phyloP scores from a whole-genome alignment of 2,329 filamentous ascomycete species.

The Coniochaeta sp. region DNA sequence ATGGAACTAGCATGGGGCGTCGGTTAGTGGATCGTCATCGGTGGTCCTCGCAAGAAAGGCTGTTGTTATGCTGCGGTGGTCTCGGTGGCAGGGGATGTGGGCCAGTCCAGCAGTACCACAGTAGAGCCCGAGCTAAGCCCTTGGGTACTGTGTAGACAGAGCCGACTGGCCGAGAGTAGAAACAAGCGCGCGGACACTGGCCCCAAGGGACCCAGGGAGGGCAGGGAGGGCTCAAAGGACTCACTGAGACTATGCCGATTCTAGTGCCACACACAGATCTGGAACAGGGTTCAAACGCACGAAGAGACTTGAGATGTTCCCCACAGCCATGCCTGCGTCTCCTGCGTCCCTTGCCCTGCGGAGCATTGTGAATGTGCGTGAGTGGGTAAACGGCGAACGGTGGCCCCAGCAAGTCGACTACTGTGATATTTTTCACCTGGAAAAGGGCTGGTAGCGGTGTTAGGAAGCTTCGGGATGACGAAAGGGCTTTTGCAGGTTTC shows the following conservation, averaged over 20 bases:
- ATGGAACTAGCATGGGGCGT: background rate
- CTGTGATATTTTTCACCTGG: background rate
- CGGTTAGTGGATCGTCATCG: background rate
- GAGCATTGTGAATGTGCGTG: background rate
- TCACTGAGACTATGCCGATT: background rate
- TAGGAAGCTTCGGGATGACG: background rate
- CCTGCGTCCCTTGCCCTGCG: too few species aligned
- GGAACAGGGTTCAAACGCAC: background rate
- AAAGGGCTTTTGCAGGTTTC: background rate
- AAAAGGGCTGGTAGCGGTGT: background rate
- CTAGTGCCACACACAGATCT: background rate
- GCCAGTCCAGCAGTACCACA: too few species aligned
- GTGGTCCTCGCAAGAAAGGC: too few species aligned
- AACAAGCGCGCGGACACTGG: background rate
- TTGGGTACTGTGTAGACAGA: too few species aligned
- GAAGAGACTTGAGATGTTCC: background rate
- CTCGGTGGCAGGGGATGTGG: too few species aligned
- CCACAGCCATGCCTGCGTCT: background rate
- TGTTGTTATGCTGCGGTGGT: too few species aligned
- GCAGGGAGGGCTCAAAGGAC: background rate
- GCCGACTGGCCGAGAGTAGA: background rate
- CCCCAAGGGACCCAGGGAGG: too few species aligned
- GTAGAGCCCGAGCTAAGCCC: too few species aligned
- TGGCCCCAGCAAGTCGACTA: background rate
- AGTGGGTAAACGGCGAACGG: background rate